Base-by-base conservation (phyloP, 225 moss, liverwort and hornwort species). In the Climacium dendroides region DNA sequence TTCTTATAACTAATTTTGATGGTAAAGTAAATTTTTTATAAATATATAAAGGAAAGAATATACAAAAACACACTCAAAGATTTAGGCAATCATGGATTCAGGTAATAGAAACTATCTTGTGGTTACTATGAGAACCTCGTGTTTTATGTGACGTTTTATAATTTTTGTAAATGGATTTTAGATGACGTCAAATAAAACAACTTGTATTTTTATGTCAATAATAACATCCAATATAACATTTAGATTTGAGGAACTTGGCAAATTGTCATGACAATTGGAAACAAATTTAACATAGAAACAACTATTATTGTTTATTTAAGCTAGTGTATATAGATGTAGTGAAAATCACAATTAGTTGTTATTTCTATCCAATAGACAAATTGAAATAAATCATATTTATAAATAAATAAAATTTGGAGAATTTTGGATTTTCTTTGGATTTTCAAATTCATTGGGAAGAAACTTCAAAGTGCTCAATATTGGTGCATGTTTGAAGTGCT, bases 201-300 rank as follows among this genome's bases (percentile, higher is more conserved):
- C n/a, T n/a, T n/a, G n/a, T n/a, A n/a, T n/a, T n/a, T n/a, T n/a
- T n/a, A n/a, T n/a, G n/a, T n/a, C n/a, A n/a, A n/a, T n/a, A n/a
- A n/a, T n/a, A n/a, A n/a, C n/a, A n/a, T n/a, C n/a, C n/a, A n/a
- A n/a, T n/a, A n/a, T n/a, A n/a, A n/a, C n/a, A n/a, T n/a, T n/a
- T n/a, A n/a, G 23, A 13, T 37, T 70, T 39, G 24, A 39, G 4
- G 39, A 67, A 6, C 7, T 7, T 67, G 37, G 13, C 1, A 37
- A 13, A 37, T 0, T 2, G 2, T 22, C 7, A 37, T 12, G 37
- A 23, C 6, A 0, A 1, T 0, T 37, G 1, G 2, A 67, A 1
- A 37, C 13, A 39, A 22, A 24, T 39, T 5, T 37, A 24, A 24
- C 3, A 0, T n/a, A 66, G 65, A n/a, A 35, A n/a, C 11, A 65